Percentiles rank a stretch among this genome's conserved stretches.
These are phyloP conservation scores for Macrocybe gigantea DNA, from an alignment of 768 basidiomycete species.

Conservation along the genomic window DNA sequence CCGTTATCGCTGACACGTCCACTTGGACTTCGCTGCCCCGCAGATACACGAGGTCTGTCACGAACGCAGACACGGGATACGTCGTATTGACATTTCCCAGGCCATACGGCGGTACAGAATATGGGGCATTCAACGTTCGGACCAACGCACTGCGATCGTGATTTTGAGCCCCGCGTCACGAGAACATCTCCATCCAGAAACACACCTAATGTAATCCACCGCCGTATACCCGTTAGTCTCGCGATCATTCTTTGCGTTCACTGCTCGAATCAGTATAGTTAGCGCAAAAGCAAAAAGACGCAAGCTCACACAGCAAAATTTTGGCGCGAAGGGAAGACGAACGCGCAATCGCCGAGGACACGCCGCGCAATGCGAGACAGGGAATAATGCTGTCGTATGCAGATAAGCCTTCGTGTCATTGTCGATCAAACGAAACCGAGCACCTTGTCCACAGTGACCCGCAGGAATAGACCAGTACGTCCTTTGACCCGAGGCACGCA, in stretches of 20 bases:
- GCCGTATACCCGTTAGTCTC: constrained; percentile 87
- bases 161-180: not conserved
- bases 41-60: constrained; percentile 82
- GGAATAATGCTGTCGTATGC: constrained; percentile 58
- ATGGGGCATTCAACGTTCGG: constrained; percentile 60
- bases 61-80: constrained; percentile 73
- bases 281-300: constrained; percentile 1
- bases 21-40: constrained; percentile 57
- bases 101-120: constrained; percentile 47
- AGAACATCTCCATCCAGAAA: not conserved
- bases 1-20: constrained; percentile 55
- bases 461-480: constrained; percentile 84
- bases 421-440: not conserved
- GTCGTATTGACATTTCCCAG: constrained; percentile 53
- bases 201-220: constrained; percentile 74
- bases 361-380: constrained; percentile 79
- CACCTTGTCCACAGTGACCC: constrained; percentile 94
- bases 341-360: constrained; percentile 70
- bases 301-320: constrained; percentile 69
- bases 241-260: constrained; percentile 84
- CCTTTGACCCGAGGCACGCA: constrained; percentile 48
- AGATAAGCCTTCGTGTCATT: too few relatives aligned
- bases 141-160: constrained; percentile 50
- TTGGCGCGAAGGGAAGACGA: constrained; percentile 72
- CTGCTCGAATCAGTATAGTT: constrained; percentile 28